phyloP scores from a whole-genome alignment of 352 stramenopile genomes.

The Chrysophaeum taylorii region DNA sequence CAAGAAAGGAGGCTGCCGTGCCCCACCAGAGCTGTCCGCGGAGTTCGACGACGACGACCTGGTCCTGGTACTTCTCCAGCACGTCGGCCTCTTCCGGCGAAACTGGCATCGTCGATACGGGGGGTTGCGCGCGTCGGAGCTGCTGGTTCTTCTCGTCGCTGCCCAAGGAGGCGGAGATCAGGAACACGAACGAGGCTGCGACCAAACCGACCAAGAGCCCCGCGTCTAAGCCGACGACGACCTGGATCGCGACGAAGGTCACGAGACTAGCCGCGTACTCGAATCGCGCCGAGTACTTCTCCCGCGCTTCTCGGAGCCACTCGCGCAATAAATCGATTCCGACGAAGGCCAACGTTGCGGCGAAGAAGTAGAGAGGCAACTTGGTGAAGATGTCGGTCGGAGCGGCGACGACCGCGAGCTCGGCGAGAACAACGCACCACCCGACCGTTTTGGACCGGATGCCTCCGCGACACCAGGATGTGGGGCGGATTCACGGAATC shows the following conservation, averaged over 20 bases:
- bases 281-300: conserved; percentile 19
- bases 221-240: conserved; percentile 43
- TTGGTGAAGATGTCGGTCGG: conserved; percentile 36
- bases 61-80: too few relatives aligned
- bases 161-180: too few relatives aligned
- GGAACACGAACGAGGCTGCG: conserved; percentile 44
- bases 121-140: too few relatives aligned
- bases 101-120: too few relatives aligned
- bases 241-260: conserved; percentile 52
- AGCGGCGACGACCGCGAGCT: conserved; percentile 54
- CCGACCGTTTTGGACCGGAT: too few relatives aligned
- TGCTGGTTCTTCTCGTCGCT: too few relatives aligned
- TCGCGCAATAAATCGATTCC: conserved; percentile 57
- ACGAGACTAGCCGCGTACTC: conserved; percentile 45
- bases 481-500: too few relatives aligned
- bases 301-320: conserved; percentile 41
- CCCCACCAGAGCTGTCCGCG: background rate
- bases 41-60: conserved; percentile 1
- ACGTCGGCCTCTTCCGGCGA: too few relatives aligned
- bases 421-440: conserved; percentile 66
- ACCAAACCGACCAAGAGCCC: conserved; percentile 47
- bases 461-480: too few relatives aligned
- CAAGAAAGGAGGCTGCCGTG: background rate
- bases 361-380: conserved; percentile 55
- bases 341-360: conserved; percentile 61